phyloP scores from a whole-genome alignment of 1,284 basidiomycete genomes.

The Rhodotorula sp. region DNA sequence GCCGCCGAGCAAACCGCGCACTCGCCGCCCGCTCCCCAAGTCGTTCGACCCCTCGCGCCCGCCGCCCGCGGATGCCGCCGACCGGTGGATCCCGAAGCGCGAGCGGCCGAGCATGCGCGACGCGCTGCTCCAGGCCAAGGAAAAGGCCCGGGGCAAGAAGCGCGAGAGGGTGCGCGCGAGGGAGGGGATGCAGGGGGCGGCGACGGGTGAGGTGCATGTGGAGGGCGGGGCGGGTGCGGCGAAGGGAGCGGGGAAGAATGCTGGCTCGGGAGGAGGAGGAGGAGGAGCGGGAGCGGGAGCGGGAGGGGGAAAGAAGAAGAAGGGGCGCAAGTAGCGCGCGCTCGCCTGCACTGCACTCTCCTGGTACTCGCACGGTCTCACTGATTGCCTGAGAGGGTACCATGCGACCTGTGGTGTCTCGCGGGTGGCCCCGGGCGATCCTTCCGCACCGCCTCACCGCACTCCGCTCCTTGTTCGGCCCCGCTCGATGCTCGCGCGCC shows the following conservation, averaged over 20 bases:
- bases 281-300: constrained; percentile 11
- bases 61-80: constrained; percentile 11
- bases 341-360: neutral
- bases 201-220: constrained; percentile 6
- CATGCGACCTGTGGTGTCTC: no score
- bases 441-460: no score
- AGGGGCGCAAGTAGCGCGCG: constrained; percentile 27
- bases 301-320: constrained; percentile 34
- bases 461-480: no score
- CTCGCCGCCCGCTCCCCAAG: neutral
- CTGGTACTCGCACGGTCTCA: no score
- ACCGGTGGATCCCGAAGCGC: constrained; percentile 45
- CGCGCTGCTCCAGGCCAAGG: constrained; percentile 45
- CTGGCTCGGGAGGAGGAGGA: neutral
- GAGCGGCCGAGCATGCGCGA: constrained; percentile 46
- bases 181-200: constrained; percentile 20
- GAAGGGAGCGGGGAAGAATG: neutral
- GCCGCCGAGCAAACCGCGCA: neutral
- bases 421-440: no score
- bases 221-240: neutral
- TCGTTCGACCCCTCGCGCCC: neutral
- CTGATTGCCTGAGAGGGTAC: no score
- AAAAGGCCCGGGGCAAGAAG: constrained; percentile 44
- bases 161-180: constrained; percentile 34
- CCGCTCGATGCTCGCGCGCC: no score